Conservation (phyloP, 345 rosid species). For the Cardiospermum halicacabum region DNA sequence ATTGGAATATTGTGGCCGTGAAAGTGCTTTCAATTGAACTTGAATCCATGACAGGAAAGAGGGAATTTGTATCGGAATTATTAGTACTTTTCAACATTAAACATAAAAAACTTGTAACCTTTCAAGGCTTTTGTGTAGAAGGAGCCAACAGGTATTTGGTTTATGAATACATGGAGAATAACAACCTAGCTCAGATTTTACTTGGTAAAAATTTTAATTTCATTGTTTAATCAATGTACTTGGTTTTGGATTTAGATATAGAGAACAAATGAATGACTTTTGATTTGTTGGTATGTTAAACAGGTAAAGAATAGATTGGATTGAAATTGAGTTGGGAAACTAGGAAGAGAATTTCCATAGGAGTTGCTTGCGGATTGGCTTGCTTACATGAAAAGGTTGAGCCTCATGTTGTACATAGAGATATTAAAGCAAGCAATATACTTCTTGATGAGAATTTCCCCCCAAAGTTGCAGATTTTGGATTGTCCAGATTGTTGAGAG, state of each 20-base stretch:
- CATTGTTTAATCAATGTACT: neutral
- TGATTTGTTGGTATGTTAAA: neutral
- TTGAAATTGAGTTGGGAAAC: no score
- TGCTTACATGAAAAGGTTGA: slow-evolving; percentile 50
- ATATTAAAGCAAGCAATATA: no score
- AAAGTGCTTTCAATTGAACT: slow-evolving; percentile 46
- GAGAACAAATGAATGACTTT: neutral
- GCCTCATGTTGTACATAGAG: no score
- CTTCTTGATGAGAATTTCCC: no score
- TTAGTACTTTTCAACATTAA: slow-evolving; percentile 37
- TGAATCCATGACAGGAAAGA: slow-evolving; percentile 56
- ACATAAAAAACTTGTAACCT: slow-evolving; percentile 51
- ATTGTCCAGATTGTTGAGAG: no score
- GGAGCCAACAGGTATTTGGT: slow-evolving; percentile 38
- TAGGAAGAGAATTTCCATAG: slow-evolving; percentile 38
- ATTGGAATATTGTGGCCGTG: slow-evolving; percentile 40
- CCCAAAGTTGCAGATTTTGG: no score
- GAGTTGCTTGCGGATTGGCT: slow-evolving; percentile 49
- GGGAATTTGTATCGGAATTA: slow-evolving; percentile 55
- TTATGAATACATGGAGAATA: slow-evolving; percentile 67
- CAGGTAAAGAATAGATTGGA: slow-evolving; percentile 45
- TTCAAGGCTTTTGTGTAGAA: slow-evolving; percentile 51
- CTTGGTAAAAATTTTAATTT: slow-evolving; percentile 36
- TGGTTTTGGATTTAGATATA: neutral
- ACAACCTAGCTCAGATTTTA: slow-evolving; percentile 37